phyloP scores from a whole-genome alignment of 805 yeast species.

The Cyberlindnera samutprakarnensis region DNA sequence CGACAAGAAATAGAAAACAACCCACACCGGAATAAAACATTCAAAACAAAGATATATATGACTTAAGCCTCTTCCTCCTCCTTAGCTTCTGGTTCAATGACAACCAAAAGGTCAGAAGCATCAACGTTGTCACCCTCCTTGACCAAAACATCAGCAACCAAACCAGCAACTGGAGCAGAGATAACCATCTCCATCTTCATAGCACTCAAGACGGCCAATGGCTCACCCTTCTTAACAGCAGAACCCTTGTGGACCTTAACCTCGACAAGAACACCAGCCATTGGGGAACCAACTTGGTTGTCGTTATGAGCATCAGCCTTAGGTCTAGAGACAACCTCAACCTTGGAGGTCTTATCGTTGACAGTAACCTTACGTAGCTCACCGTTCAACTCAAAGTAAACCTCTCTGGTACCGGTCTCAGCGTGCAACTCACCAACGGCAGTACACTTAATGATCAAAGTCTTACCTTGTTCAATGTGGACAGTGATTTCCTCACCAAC shows the following conservation, averaged over 20 bases:
- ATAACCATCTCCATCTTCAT: conserved; percentile 99
- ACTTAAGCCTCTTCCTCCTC: conserved; percentile 9
- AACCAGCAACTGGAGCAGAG: conserved; percentile 84
- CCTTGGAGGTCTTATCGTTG: conserved; percentile 79
- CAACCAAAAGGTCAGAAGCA: conserved; percentile 80
- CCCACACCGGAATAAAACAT: not conserved
- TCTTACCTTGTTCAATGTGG: conserved; percentile 92
- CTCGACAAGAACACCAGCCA: conserved; percentile 98
- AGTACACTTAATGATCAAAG: conserved; percentile 80
- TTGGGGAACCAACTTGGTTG: conserved; percentile 95
- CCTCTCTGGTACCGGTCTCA: conserved; percentile 89
- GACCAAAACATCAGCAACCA: conserved; percentile 65
- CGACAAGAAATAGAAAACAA: too few species aligned
- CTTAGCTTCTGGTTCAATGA: conserved; percentile 30
- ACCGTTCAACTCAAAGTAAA: conserved; percentile 96
- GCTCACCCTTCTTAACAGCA: conserved; percentile 93
- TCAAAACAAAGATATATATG: not conserved
- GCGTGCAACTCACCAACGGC: conserved; percentile 86
- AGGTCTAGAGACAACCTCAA: conserved; percentile 79
- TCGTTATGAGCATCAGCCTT: conserved; percentile 87
- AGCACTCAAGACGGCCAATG: conserved; percentile 88
- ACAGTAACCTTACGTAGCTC: conserved; percentile 94
- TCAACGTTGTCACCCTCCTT: conserved; percentile 94
- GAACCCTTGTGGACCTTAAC: conserved; percentile 83
- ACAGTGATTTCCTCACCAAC: conserved; percentile 85